Evolutionary conservation across 495 filamentous ascomycete species (phyloP).

Genomic region (Pyrenopolyporus hunteri): DNA sequence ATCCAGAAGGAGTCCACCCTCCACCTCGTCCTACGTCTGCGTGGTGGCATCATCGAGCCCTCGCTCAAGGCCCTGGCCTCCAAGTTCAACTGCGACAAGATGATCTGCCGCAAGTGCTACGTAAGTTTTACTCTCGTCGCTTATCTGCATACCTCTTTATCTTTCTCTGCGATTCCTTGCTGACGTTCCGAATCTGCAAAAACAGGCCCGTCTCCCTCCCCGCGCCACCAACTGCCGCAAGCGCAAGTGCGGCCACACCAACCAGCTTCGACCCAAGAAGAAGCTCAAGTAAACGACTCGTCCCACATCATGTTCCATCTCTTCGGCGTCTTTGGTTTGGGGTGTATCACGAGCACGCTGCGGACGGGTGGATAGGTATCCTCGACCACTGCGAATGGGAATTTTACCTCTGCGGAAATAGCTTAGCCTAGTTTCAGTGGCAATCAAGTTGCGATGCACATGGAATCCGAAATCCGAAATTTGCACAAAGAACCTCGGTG

Average conservation of each 20-base stretch:
- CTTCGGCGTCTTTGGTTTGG: constrained; percentile 49
- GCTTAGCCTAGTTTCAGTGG: constrained; percentile 33
- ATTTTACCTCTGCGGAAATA: constrained; percentile 24
- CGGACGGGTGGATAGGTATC: constrained; percentile 31
- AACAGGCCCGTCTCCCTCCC: constrained; percentile 87
- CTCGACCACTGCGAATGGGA: constrained; percentile 23
- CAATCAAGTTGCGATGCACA: constrained; percentile 39
- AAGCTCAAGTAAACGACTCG: constrained; percentile 88
- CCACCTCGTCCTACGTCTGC: constrained; percentile 98
- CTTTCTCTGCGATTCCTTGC: neutral
- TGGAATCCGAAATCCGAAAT: constrained; percentile 8
- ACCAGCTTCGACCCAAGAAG: constrained; percentile 99
- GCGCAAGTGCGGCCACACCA: constrained; percentile 99
- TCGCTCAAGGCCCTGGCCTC: constrained; percentile 96
- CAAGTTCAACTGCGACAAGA: constrained; percentile 99
- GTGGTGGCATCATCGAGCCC: constrained; percentile 99
- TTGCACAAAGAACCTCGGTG: neutral
- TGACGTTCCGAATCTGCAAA: neutral
- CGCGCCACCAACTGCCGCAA: constrained; percentile 99
- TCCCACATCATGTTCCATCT: constrained; percentile 39
- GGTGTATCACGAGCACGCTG: constrained; percentile 37
- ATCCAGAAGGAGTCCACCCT: constrained; percentile 99
- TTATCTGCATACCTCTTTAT: neutral
- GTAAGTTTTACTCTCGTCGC: constrained; percentile 53
- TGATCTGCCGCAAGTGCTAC: constrained; percentile 99